Evolutionary conservation across 2,329 filamentous ascomycete species (phyloP).

Genomic region (Nothopassalora personata): DNA sequence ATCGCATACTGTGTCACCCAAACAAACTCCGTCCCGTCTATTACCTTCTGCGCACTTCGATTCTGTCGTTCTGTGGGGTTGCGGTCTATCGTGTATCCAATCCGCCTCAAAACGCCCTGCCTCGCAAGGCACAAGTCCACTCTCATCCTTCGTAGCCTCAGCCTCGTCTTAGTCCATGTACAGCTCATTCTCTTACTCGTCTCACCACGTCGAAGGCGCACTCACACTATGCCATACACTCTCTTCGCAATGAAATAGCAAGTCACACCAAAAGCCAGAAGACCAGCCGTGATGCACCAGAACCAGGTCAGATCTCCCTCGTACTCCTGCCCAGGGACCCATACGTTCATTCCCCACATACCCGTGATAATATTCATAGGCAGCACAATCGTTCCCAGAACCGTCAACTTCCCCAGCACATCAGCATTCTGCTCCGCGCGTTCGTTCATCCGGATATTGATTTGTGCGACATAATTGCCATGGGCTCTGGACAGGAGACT

Average conservation of each 20-base stretch:
- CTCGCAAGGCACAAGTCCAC: not conserved
- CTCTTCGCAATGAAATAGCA: conserved; percentile 81
- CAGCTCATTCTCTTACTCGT: not conserved
- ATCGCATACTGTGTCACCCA: not conserved
- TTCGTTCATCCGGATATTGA: conserved; percentile 99
- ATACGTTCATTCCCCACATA: conserved; percentile 91
- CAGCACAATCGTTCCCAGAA: conserved; percentile 91
- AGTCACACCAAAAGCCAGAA: conserved; percentile 70
- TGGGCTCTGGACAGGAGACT: conserved; percentile 88
- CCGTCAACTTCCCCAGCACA: conserved; percentile 88
- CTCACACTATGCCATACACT: conserved; percentile 70
- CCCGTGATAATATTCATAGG: conserved; percentile 99
- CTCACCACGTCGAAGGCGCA: not conserved
- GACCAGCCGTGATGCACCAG: conserved; percentile 60
- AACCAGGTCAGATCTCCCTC: conserved; percentile 57
- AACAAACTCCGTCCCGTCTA: not conserved
- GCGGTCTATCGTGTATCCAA: not conserved
- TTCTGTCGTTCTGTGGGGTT: not conserved
- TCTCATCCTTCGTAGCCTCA: not conserved
- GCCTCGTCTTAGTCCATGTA: not conserved
- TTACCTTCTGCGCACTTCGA: not conserved
- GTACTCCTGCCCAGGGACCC: conserved; percentile 77
- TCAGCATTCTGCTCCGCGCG: conserved; percentile 93
- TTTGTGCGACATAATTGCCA: conserved; percentile 96
- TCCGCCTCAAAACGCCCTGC: not conserved